Base-by-base conservation (phyloP, 768 basidiomycete genomes). In the Agrocybe chaxingu region DNA sequence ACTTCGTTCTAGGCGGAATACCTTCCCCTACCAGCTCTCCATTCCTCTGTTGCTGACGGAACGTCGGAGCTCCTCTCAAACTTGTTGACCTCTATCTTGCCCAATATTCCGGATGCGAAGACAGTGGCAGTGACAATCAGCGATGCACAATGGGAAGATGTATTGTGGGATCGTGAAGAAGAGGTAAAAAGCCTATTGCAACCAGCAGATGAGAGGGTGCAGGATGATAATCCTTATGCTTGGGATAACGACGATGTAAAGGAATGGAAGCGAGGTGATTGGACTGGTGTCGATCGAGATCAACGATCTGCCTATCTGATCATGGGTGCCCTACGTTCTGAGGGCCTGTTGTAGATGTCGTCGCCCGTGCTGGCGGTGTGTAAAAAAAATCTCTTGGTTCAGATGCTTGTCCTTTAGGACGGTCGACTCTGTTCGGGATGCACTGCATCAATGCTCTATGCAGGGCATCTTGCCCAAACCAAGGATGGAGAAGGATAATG, bases 81-180 rank as follows among this genome's bases (percentile, higher is more conserved):
- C 60, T 73, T 92, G 18, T 70, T 92, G 24, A 77, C 85, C 13
- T 87, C 89, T 0, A 76, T 91, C 24, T 74, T 92, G 12, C 89
- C 89, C 9, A 85, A 84, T 54, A 74, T 87, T 34, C 75, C 72
- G 32, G 89, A 85, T 50, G 85, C 87, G 9, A 86, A 79, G 62
- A 86, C 84, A 7, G 84, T 84, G 16, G 89, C 87, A 3, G 86
- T 92, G 19, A 87, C 86, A 0, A 84, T 89, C 52, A 85, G 82
- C 45, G 86, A 89, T 48, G 73, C 79, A 1, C 85, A 89, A 55
- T 91, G 87, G 89, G 84, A 87, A 46, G 90, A 91, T 56, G 82
- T 89, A 1, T 69, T 90, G 24, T 89, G 84, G 81, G 82, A 86
- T 55, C 73, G 82, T 11, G 87, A 88, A 62, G 83, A 84, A 50